These are phyloP conservation scores for Parsonsia alboflavescens DNA, from an alignment of 257 asterid genomes.

Conservation along the genomic window DNA sequence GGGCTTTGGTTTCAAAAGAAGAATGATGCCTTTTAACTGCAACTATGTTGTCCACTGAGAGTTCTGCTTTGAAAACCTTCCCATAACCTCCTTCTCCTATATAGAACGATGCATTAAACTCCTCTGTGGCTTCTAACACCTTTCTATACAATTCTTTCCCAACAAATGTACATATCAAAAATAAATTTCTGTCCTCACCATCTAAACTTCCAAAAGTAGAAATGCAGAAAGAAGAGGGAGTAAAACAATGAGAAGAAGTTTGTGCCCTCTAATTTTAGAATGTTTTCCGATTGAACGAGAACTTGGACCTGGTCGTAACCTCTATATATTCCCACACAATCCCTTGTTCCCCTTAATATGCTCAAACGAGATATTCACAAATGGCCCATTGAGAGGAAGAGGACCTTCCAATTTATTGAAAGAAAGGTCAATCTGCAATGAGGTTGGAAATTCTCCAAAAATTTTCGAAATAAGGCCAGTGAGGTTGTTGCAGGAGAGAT, in stretches of 20 bases:
- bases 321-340: conserved; percentile 21
- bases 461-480: conserved; percentile 27
- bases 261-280: too few relatives aligned
- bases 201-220: too few relatives aligned
- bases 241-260: too few relatives aligned
- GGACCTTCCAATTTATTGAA: conserved; percentile 14
- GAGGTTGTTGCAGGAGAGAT: conserved; percentile 33
- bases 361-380: conserved; percentile 17
- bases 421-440: conserved; percentile 23
- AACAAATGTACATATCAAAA: too few relatives aligned
- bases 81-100: conserved; percentile 31
- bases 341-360: conserved; percentile 24
- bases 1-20: neutral
- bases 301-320: too few relatives aligned
- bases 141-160: too few relatives aligned
- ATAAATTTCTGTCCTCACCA: too few relatives aligned
- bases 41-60: conserved; percentile 20
- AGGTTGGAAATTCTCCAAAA: conserved; percentile 11
- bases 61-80: conserved; percentile 26
- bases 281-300: too few relatives aligned
- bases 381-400: conserved; percentile 23
- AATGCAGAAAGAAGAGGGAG: too few relatives aligned
- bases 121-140: neutral
- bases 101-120: conserved; percentile 18
- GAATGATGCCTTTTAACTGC: conserved; percentile 18